Percentiles rank a stretch among this genome's conserved stretches.
These are phyloP conservation scores for Talaromyces sp. DNA, from an alignment of 2,329 filamentous ascomycete genomes.

Conservation along the genomic window DNA sequence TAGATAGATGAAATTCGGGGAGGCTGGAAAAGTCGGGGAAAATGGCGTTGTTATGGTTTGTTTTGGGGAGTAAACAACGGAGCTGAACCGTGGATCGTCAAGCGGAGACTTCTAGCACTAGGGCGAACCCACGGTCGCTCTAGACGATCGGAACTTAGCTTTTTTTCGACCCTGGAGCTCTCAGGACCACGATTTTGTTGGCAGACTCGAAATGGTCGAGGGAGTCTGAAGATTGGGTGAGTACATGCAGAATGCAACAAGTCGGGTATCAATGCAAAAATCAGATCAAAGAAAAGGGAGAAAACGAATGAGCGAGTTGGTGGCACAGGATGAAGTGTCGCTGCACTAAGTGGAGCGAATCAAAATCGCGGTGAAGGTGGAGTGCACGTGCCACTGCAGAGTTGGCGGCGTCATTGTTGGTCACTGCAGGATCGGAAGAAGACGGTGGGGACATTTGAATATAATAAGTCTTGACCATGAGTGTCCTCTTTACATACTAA, in stretches of 20 bases:
- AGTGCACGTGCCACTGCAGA: constrained; percentile 24
- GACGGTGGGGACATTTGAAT: not conserved
- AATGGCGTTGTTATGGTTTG: constrained; percentile 29
- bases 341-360: constrained; percentile 27
- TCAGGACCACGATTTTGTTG: not conserved
- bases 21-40: constrained; percentile 10
- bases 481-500: too few relatives aligned
- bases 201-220: not conserved
- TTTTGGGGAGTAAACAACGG: constrained; percentile 35
- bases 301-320: constrained; percentile 7
- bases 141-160: constrained; percentile 26
- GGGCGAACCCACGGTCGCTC: constrained; percentile 29
- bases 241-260: constrained; percentile 1
- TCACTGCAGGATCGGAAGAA: not conserved
- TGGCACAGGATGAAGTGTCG: constrained; percentile 20
- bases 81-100: constrained; percentile 39
- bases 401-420: not conserved
- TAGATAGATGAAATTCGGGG: constrained; percentile 8
- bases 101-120: constrained; percentile 11
- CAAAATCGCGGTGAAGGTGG: constrained; percentile 30
- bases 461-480: too few relatives aligned
- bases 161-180: not conserved
- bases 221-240: too few relatives aligned
- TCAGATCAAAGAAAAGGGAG: constrained; percentile 4
- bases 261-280: not conserved